These are phyloP conservation scores for Russula emetica DNA, from an alignment of 768 basidiomycete species.

Conservation along the genomic window DNA sequence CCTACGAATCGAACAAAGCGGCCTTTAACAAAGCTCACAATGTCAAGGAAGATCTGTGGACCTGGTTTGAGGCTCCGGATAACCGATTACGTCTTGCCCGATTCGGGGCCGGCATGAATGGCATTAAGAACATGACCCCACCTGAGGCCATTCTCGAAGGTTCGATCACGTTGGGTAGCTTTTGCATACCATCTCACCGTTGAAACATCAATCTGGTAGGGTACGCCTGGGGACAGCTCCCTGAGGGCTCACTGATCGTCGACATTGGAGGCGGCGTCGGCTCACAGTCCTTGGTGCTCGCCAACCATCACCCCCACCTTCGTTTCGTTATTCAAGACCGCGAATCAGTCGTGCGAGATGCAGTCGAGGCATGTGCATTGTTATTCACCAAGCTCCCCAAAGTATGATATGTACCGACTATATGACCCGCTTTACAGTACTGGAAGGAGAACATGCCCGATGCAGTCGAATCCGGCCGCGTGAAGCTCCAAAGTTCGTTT, in stretches of 20 bases:
- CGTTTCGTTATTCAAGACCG: constrained; percentile 21
- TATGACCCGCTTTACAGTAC: background rate
- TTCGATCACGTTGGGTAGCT: background rate
- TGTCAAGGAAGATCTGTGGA: background rate
- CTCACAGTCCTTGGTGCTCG: constrained; percentile 9
- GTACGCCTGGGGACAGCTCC: constrained; percentile 10
- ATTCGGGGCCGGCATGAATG: constrained; percentile 14
- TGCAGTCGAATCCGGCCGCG: background rate
- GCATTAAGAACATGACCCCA: background rate
- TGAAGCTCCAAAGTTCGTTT: background rate
- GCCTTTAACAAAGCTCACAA: constrained; percentile 8
- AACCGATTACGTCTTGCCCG: constrained; percentile 9
- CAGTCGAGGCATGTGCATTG: constrained; percentile 4
- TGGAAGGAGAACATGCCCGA: constrained; percentile 11
- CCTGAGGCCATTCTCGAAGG: constrained; percentile 1
- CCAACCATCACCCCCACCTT: constrained; percentile 1
- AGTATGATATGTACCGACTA: background rate
- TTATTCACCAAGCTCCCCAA: background rate
- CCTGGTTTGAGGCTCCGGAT: constrained; percentile 6
- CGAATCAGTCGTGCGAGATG: background rate
- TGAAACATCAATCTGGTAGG: background rate
- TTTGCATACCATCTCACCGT: background rate
- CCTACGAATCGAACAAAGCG: background rate
- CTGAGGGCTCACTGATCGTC: constrained; percentile 12
- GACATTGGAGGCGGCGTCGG: constrained; percentile 18